Evolutionary conservation across 148 eudicot species (phyloP), one percentile per base, ranked within the genome.

Genomic region (Beta vulgaris): DNA sequence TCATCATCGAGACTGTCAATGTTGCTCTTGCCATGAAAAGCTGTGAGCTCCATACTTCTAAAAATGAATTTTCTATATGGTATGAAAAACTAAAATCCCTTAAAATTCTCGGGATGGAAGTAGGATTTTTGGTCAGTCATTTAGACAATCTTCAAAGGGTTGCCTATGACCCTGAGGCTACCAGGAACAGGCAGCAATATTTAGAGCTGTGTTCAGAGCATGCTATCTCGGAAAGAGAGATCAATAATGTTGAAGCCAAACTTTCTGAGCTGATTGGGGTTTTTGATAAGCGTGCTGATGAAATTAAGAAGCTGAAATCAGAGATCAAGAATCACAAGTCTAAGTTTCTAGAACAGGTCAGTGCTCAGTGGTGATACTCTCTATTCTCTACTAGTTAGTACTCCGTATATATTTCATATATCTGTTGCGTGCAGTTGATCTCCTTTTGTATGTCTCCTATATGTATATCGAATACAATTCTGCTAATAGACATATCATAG

Each of bases 51-150:
- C 74, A 85, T 19, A 80, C 83, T 54, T 82, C 82, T 29, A 64
- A 75, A 55, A 72, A 73, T 42, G 87, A 86, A 25, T 82, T 82
- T 67, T 67, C 74, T 29, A 54, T 36, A 10, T 89, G 87, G 91
- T 85, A 86, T 7, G 84, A 82, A 71, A 85, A 85, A 51, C 59
- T 91, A 54, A 87, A 82, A 69, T 70, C 86, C 28, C 87, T 89
- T 35, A 82, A 87, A 40, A 44, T 77, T 34, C 42, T 87, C 76
- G 96, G 93, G 40, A 85, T 91, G 89, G 68, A 87, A 36, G 91
- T 89, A 34, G 85, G 81, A 8, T 91, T 89, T 76, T 64, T 91
- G 73, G 65, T 76, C 21, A 76, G 75, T 18, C 87, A 88, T n/a
- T 31, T 86, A 18, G 66, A 39, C 15, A 57, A 39, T 44, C 80